Evolutionary conservation across 805 yeast genomes (phyloP).

Genomic region (Metschnikowia gruessii): DNA sequence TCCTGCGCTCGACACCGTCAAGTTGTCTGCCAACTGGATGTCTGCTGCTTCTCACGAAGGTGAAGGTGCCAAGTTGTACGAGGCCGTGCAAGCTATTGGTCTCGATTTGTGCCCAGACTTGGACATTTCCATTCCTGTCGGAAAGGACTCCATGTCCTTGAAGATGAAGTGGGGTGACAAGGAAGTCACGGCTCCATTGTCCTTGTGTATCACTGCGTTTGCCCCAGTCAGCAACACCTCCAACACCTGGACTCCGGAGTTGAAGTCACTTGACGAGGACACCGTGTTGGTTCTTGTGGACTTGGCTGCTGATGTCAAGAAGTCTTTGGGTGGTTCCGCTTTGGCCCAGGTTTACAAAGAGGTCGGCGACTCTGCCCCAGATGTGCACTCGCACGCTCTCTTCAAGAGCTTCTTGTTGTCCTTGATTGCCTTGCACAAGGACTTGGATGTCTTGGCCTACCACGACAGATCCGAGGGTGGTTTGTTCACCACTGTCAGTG

Average conservation of each 20-base stretch:
- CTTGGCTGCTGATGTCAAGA: conserved; percentile 52
- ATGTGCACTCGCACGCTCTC: conserved; percentile 63
- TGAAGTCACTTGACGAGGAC: conserved; percentile 49
- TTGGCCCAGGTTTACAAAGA: conserved; percentile 89
- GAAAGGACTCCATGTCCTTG: conserved; percentile 99
- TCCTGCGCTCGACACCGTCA: conserved; percentile 66
- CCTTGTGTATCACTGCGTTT: conserved; percentile 88
- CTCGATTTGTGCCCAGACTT: conserved; percentile 90
- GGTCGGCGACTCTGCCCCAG: conserved; percentile 80
- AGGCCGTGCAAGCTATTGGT: conserved; percentile 96
- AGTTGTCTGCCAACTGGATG: conserved; percentile 99
- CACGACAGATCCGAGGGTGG: conserved; percentile 99
- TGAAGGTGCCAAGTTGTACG: conserved; percentile 92
- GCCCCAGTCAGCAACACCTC: conserved; percentile 82
- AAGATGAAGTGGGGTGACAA: conserved; percentile 95
- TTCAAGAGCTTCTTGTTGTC: conserved; percentile 72
- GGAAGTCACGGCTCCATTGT: conserved; percentile 94
- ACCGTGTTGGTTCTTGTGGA: conserved; percentile 77
- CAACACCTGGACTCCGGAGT: conserved; percentile 92
- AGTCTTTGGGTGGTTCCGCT: conserved; percentile 88
- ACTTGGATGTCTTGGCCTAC: conserved; percentile 71
- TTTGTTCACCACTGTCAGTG: conserved; percentile 74
- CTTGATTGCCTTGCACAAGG: conserved; percentile 66
- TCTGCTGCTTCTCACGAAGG: conserved; percentile 93
- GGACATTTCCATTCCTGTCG: conserved; percentile 93